Base-by-base conservation (phyloP, 1,139 yeast species). In the Saccharomyces hybrid region DNA sequence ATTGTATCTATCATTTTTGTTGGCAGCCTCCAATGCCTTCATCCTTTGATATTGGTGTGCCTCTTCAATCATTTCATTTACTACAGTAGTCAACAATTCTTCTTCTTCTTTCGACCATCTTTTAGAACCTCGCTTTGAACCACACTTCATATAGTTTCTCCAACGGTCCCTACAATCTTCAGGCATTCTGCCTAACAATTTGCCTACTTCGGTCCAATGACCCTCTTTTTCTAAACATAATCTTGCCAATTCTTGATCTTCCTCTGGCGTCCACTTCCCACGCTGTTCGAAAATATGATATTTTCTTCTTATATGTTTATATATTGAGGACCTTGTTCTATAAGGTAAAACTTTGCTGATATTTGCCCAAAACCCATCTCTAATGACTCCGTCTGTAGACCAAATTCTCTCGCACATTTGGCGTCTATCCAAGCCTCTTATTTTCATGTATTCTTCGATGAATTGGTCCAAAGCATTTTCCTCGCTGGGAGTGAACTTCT, bases 141-240 rank as follows among this genome's bases (percentile, higher is more conserved):
- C 97, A 73, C 97, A 90, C 69, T 90, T 90, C 58, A 90, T 86
- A 66, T 91, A 91, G 70, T 91, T 91, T 70, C 98, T 79, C 96
- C 96, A 91, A 60, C 98, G 78, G 68, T 91, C 98, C 60, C 98
- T 79, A 69, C 97, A 90, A 72, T 91, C 98, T 66, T 91, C 98
- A 0, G 98, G 97, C 98, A 91, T 91, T 64, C 98, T 79, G 11
- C 88, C 88, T 82, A 90, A 75, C 7, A 77, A 72, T 54, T 78
- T 78, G 2, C 97, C 97, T 58, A 90, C 86, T 48, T 78, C 77
- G 62, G 88, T 87, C 97, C 97, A 90, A 65, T 86, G 88, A 13
- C 93, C 89, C 55, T 84, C 88, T 60, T 82, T 80, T 42, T 82
- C 82, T 7, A 78, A 72, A 4, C 88, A 88, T 53, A 88, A 74